Evolutionary conservation across 495 filamentous ascomycete species (phyloP).

Genomic region (Lasiosphaeris hirsuta): DNA sequence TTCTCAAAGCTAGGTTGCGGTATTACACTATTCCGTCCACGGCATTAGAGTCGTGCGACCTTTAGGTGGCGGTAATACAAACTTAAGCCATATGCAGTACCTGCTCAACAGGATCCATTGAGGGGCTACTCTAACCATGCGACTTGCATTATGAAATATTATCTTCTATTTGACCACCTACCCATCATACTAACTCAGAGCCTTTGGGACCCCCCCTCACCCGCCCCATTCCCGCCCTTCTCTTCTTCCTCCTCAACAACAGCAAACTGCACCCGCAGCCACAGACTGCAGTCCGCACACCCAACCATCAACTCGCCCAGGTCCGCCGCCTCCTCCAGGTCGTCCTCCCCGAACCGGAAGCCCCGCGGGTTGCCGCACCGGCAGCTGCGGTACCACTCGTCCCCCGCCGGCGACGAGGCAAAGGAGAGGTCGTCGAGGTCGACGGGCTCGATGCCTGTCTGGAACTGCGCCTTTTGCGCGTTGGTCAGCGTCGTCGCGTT

Average conservation of each 20-base stretch:
- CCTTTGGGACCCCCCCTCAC: no score
- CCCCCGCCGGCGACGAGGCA: conserved; percentile 39
- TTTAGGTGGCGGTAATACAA: no score
- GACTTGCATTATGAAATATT: no score
- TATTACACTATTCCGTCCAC: no score
- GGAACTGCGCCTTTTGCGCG: conserved; percentile 38
- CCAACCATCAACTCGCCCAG: conserved; percentile 70
- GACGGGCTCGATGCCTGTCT: conserved; percentile 71
- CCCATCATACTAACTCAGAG: no score
- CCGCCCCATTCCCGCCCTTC: not conserved
- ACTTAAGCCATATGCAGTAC: no score
- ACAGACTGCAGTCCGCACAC: conserved; percentile 79
- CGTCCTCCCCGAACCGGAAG: conserved; percentile 64
- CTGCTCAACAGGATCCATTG: no score
- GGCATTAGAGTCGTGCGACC: no score
- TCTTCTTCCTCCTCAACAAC: conserved; percentile 51
- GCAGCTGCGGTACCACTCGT: conserved; percentile 65
- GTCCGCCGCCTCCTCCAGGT: conserved; percentile 64
- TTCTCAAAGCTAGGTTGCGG: no score
- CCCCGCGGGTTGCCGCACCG: conserved; percentile 77
- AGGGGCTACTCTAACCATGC: no score
- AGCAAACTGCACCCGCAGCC: conserved; percentile 71
- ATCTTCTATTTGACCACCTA: no score
- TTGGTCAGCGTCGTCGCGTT: conserved; percentile 1
- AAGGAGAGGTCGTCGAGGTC: conserved; percentile 75